These are phyloP conservation scores for Pythium apleroticum DNA, from an alignment of 352 stramenopile species.

Conservation along the genomic window DNA sequence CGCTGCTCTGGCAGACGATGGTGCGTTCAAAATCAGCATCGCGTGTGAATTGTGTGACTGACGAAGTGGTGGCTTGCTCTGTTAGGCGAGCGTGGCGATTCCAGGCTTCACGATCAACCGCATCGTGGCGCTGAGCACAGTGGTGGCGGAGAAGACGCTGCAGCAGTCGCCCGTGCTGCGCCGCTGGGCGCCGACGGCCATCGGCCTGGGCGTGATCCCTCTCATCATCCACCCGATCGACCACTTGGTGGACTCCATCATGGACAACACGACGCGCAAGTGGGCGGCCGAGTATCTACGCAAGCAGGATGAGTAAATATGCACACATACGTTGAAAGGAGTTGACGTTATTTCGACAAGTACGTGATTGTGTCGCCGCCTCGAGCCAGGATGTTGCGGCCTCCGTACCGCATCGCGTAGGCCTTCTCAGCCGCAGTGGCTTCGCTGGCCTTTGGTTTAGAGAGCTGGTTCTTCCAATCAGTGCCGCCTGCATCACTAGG, in stretches of 20 bases:
- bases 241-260: conserved; percentile 50
- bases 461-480: background rate
- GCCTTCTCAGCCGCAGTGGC: background rate
- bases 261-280: conserved; percentile 56
- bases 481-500: background rate
- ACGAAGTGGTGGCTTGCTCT: background rate
- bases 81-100: conserved; percentile 77
- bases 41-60: too few species aligned
- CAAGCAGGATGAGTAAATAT: conserved; percentile 27
- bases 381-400: background rate
- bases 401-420: background rate
- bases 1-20: conserved; percentile 82
- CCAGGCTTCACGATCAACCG: conserved; percentile 88
- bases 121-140: conserved; percentile 48
- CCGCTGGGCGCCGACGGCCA: conserved; percentile 67
- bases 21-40: too few species aligned
- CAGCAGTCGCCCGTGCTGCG: conserved; percentile 47
- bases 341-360: background rate
- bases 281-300: conserved; percentile 38
- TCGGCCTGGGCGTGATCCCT: conserved; percentile 79
- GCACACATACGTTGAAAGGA: background rate
- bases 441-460: background rate
- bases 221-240: conserved; percentile 90
- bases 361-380: conserved; percentile 4
- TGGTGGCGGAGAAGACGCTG: conserved; percentile 34